Base-by-base conservation (phyloP, 2,329 filamentous ascomycete genomes). In the Ceratocystis ficicola region DNA sequence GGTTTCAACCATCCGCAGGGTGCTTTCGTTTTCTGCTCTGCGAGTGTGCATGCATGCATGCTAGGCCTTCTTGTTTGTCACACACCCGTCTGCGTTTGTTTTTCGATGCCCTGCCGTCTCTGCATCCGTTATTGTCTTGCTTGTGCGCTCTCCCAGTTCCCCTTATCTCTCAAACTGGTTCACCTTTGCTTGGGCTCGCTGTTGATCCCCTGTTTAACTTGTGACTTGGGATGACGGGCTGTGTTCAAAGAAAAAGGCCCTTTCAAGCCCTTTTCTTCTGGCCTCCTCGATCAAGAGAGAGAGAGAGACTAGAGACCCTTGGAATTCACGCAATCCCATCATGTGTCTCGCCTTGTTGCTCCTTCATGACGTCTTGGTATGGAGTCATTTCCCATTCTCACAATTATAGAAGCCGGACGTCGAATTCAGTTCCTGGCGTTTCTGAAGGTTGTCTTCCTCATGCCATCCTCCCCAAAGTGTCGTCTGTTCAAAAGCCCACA, bases 261-360 rank as follows among this genome's bases (percentile, higher is more conserved):
- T 22, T 22, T n/a, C 48, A 25, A 25, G 48, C n/a, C 15, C 15
- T 30, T 28, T 57, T 17, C 25, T n/a, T 8, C 22, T 30, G 12
- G 12, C 52, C 20, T 30, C 52, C 52, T 57, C 30, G 20, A 12
- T 30, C 28, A 52, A 52, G 22, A 32, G 30, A 30, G 28, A 28
- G 28, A 28, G 28, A 30, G 46, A n/a, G 10, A 50, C 17, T 2
- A 57, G 25, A 57, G 52, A 52, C n/a, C 52, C 52, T 28, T 57
- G 28, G 28, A 57, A 57, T 57, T 32, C 52, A 30, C 52, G 52
- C 52, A 57, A 30, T 57, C 20, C 52, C 17, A 57, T 57, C 52
- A 57, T 57, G 52, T 57, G 52, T 57, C 52, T 57, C 52, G 52
- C 52, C 52, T 57, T 57, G 52, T 57, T 57, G 52, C 10, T 57